Percentiles rank a stretch among this genome's conserved stretches.
phyloP scores from a whole-genome alignment of 352 stramenopile genomes.

The Elongisporangium anandrum region DNA sequence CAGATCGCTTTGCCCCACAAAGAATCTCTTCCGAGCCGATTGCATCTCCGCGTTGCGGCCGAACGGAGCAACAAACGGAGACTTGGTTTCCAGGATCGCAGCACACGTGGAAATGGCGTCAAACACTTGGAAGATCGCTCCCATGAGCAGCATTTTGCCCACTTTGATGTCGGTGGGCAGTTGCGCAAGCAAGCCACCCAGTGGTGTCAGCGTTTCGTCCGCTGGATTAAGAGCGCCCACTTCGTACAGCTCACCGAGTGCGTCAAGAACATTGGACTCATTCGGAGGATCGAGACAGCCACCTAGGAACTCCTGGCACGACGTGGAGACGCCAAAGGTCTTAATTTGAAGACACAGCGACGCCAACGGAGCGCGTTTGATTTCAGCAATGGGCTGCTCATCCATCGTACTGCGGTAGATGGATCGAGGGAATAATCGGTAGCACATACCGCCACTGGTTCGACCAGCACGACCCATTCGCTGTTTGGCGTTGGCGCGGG shows the following conservation, averaged over 20 bases:
- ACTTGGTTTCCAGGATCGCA: constrained; percentile 74
- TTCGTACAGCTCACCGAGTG: constrained; percentile 86
- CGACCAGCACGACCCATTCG: constrained; percentile 90
- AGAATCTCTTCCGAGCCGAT: constrained; percentile 48
- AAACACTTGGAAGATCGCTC: constrained; percentile 90
- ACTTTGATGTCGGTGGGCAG: constrained; percentile 96
- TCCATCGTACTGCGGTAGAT: constrained; percentile 77
- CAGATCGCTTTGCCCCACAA: constrained; percentile 56
- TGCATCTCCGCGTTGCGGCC: constrained; percentile 70
- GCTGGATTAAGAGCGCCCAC: constrained; percentile 78
- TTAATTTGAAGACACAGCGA: constrained; percentile 96
- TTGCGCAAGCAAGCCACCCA: constrained; percentile 91
- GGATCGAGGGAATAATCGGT: constrained; percentile 81
- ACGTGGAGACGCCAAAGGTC: constrained; percentile 67
- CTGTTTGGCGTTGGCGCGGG: constrained; percentile 90
- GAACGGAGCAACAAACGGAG: constrained; percentile 77
- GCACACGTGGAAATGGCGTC: constrained; percentile 64
- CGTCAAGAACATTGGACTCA: constrained; percentile 82
- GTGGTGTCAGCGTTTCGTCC: constrained; percentile 85
- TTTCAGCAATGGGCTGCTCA: constrained; percentile 90
- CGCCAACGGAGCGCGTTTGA: constrained; percentile 93
- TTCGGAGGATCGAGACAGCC: constrained; percentile 92
- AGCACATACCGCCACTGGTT: constrained; percentile 87
- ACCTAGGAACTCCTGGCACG: constrained; percentile 81
- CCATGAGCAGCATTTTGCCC: constrained; percentile 96